phyloP scores from a whole-genome alignment of 1,284 basidiomycete genomes.

The Irpex sp. region DNA sequence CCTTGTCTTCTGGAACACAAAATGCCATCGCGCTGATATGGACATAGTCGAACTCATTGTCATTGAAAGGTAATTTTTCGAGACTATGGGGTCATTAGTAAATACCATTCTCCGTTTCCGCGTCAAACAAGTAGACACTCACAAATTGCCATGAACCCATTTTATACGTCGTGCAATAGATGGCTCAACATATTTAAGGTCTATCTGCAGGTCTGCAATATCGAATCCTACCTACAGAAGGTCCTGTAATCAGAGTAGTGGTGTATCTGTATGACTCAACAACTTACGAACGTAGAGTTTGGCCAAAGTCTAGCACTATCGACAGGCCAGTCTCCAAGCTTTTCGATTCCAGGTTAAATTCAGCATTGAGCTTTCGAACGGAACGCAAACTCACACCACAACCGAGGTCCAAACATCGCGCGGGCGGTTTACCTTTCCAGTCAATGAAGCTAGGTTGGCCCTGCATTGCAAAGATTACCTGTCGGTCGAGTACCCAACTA shows the following conservation, averaged over 20 bases:
- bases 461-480: not conserved
- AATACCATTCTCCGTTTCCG: not conserved
- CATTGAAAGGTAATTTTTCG: conserved; percentile 71
- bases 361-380: too few species aligned
- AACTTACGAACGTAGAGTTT: conserved; percentile 57
- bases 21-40: conserved; percentile 60
- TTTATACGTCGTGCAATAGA: conserved; percentile 51
- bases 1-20: conserved; percentile 74
- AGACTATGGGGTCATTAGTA: conserved; percentile 40
- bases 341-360: not conserved
- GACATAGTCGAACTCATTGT: conserved; percentile 74
- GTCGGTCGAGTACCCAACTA: not conserved
- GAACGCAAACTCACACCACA: conserved; percentile 50
- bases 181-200: conserved; percentile 46
- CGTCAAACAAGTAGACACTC: conserved; percentile 18
- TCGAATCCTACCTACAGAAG: conserved; percentile 64
- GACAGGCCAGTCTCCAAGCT: conserved; percentile 70
- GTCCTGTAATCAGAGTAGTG: not conserved
- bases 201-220: conserved; percentile 66
- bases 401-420: conserved; percentile 58
- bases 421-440: conserved; percentile 42
- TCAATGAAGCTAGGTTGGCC: conserved; percentile 42
- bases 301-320: conserved; percentile 72
- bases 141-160: conserved; percentile 79
- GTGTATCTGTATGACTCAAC: not conserved